Conservation (phyloP, 2,329 filamentous ascomycete species). For the Dothistroma pini region DNA sequence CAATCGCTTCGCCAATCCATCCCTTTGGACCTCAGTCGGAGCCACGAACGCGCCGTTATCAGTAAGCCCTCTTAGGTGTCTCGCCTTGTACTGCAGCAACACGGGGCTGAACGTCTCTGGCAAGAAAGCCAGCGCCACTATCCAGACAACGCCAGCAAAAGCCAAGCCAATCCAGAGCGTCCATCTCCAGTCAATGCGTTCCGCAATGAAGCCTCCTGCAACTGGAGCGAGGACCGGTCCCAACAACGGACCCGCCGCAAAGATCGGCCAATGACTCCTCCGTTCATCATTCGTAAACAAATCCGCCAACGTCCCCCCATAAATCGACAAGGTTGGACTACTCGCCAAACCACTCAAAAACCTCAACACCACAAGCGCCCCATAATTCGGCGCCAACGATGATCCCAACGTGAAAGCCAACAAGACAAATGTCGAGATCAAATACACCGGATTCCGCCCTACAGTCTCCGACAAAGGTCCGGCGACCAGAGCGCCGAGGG, state of each 20-base stretch:
- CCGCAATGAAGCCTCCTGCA: conserved; percentile 31
- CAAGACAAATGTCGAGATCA: conserved; percentile 16
- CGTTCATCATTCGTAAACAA: conserved; percentile 16
- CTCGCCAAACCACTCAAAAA: conserved; percentile 27
- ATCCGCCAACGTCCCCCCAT: conserved; percentile 26
- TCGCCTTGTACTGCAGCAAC: conserved; percentile 33
- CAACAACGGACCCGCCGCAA: background rate
- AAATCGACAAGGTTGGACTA: conserved; percentile 23
- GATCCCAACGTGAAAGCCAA: conserved; percentile 19
- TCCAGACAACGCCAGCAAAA: conserved; percentile 9
- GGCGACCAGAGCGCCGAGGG: conserved; percentile 36
- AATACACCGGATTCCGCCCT: conserved; percentile 24
- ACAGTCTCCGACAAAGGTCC: conserved; percentile 39
- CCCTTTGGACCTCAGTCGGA: background rate
- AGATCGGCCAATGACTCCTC: conserved; percentile 23
- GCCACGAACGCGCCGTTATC: conserved; percentile 20
- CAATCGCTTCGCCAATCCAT: conserved; percentile 17
- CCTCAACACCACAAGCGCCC: conserved; percentile 22
- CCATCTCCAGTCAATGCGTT: conserved; percentile 43
- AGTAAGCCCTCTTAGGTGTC: conserved; percentile 29
- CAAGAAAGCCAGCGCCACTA: conserved; percentile 38
- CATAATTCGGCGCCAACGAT: conserved; percentile 22
- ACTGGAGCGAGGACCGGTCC: conserved; percentile 23
- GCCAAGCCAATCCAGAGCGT: conserved; percentile 41
- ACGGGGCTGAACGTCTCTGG: conserved; percentile 50